A percentile compares a stretch with the other conserved stretches of the same genome.
These are phyloP conservation scores for Tetradesmus lagerheimii DNA, from an alignment of 139 green algal species.

Conservation along the genomic window DNA sequence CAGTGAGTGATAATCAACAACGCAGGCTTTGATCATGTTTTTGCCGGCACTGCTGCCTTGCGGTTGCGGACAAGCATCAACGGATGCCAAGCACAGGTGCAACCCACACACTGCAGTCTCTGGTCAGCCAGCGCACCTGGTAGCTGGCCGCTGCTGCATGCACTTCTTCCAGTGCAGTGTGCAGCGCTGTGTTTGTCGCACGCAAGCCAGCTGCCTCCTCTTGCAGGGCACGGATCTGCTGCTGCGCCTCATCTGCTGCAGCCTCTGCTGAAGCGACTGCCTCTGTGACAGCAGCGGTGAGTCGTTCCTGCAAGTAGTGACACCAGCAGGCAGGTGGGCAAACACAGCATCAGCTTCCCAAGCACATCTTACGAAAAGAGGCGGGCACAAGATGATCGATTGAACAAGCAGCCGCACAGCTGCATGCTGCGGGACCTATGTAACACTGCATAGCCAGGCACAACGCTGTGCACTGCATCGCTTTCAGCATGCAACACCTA, in stretches of 20 bases:
- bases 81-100: background rate
- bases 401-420: too few species aligned
- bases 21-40: too few species aligned
- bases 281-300: slow-evolving; percentile 33
- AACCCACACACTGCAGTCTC: background rate
- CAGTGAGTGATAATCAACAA: background rate
- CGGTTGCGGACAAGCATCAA: background rate
- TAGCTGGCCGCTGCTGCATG: slow-evolving; percentile 40
- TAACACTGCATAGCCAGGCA: background rate
- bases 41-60: too few species aligned
- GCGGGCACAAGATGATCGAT: too few species aligned
- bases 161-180: slow-evolving; percentile 45
- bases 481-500: background rate
- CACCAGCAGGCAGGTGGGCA: background rate
- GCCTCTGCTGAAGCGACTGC: slow-evolving; percentile 33
- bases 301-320: slow-evolving; percentile 22
- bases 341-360: background rate
- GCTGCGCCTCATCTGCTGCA: slow-evolving; percentile 8
- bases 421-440: too few species aligned
- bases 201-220: background rate
- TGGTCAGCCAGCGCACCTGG: background rate
- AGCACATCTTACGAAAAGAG: background rate
- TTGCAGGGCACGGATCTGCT: slow-evolving; percentile 42
- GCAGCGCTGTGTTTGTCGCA: slow-evolving; percentile 34
- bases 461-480: background rate